Conservation (phyloP, 75 land plant genomes). For the Gnetum montanum region DNA sequence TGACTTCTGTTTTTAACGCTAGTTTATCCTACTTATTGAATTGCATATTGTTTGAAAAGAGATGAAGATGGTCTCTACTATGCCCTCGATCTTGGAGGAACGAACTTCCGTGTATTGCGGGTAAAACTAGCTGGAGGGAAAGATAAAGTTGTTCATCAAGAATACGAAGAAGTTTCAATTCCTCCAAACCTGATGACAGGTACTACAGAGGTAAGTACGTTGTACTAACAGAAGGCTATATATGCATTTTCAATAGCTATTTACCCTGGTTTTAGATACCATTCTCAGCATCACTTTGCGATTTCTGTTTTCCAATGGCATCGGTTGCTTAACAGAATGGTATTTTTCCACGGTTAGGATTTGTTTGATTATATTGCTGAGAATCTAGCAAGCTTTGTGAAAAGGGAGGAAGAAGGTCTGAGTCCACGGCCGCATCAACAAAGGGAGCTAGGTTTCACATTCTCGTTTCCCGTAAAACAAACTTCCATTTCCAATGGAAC, state of each 20-base stretch:
- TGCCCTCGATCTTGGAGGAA: constrained; percentile 70
- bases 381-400: constrained; percentile 41
- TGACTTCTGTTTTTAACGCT: background rate
- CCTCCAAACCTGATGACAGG: constrained; percentile 56
- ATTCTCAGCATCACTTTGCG: too few species aligned
- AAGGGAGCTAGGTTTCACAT: constrained; percentile 63
- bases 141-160: constrained; percentile 42
- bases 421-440: constrained; percentile 21
- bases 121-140: constrained; percentile 60
- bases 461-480: constrained; percentile 64
- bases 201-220: constrained; percentile 34
- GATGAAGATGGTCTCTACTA: constrained; percentile 69
- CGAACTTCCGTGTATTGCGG: constrained; percentile 60
- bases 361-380: constrained; percentile 51
- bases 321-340: too few species aligned
- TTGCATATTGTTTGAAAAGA: too few species aligned
- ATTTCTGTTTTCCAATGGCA: too few species aligned
- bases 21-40: background rate
- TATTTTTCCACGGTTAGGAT: too few species aligned
- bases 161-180: constrained; percentile 57
- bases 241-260: too few species aligned
- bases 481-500: constrained; percentile 37
- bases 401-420: constrained; percentile 17
- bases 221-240: too few species aligned
- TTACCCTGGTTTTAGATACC: too few species aligned